phyloP scores from a whole-genome alignment of 257 asterid genomes.

The Lithospermum erythrorhizon region DNA sequence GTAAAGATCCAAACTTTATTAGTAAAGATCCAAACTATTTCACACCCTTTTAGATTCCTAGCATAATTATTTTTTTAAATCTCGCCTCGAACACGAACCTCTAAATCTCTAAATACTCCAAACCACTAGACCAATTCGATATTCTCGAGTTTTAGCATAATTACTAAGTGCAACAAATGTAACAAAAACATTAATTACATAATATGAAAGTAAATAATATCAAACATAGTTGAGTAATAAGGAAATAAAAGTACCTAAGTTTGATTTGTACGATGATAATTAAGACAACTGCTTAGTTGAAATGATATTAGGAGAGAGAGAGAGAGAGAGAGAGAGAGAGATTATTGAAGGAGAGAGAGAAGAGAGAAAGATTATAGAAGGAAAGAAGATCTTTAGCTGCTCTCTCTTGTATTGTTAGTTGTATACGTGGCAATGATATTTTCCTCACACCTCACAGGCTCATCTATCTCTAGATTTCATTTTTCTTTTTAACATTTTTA shows the following conservation, averaged over 20 bases:
- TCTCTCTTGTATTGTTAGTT: conserved; percentile 22
- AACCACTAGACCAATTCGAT: too few relatives aligned
- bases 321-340: conserved; percentile 33
- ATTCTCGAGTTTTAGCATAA: background rate
- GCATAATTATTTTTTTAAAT: too few relatives aligned
- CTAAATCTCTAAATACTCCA: too few relatives aligned
- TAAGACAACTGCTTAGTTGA: conserved; percentile 13
- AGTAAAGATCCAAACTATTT: conserved; percentile 13
- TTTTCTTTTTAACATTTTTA: too few relatives aligned
- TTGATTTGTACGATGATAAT: background rate
- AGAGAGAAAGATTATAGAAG: conserved; percentile 30
- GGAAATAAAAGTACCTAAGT: background rate
- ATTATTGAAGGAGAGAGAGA: too few relatives aligned
- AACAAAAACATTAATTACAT: too few relatives aligned
- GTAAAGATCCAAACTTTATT: conserved; percentile 13
- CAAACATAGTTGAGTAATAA: conserved; percentile 5
- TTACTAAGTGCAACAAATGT: background rate
- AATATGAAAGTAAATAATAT: conserved; percentile 4
- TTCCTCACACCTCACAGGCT: conserved; percentile 18
- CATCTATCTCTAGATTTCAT: conserved; percentile 2
- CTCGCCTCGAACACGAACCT: too few relatives aligned
- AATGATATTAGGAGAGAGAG: background rate
- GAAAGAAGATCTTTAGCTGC: conserved; percentile 69
- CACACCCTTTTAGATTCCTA: background rate
- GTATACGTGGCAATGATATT: conserved; percentile 76